Percentiles rank a stretch among this genome's conserved stretches.
These are phyloP conservation scores for Xerophyta viscosa DNA, from an alignment of 106 monocot species.

Conservation along the genomic window DNA sequence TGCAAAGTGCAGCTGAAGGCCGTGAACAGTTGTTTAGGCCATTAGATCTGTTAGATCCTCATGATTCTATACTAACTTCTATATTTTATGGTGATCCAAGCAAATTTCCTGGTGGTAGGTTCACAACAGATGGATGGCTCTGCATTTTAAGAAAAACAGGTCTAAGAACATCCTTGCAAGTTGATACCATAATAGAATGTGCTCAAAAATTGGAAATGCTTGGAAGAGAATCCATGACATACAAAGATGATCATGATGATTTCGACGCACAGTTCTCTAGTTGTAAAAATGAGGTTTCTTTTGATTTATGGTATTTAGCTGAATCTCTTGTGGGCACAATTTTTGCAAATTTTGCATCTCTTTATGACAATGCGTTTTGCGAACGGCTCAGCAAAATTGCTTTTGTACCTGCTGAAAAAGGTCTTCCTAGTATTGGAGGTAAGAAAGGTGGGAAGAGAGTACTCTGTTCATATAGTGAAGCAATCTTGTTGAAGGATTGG, in stretches of 20 bases:
- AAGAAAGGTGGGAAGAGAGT: slow-evolving; percentile 83
- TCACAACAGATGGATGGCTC: slow-evolving; percentile 70
- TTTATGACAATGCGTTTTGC: slow-evolving; percentile 82
- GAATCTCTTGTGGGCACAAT: slow-evolving; percentile 69
- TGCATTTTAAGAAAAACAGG: slow-evolving; percentile 71
- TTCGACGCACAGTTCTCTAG: slow-evolving; percentile 43
- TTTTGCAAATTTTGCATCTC: slow-evolving; percentile 62
- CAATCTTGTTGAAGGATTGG: slow-evolving; percentile 87
- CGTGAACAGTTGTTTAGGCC: slow-evolving; percentile 61
- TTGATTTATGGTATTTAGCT: slow-evolving; percentile 66
- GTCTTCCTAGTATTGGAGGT: slow-evolving; percentile 87
- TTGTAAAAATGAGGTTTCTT: slow-evolving; percentile 38
- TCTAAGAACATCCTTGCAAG: slow-evolving; percentile 65
- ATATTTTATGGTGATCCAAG: slow-evolving; percentile 61
- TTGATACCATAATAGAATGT: slow-evolving; percentile 71
- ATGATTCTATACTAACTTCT: slow-evolving; percentile 69
- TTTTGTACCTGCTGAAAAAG: slow-evolving; percentile 93
- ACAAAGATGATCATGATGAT: slow-evolving; percentile 31
- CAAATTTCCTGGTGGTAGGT: slow-evolving; percentile 87
- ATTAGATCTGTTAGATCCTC: slow-evolving; percentile 78
- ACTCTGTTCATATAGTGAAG: slow-evolving; percentile 67
- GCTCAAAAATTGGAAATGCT: slow-evolving; percentile 75
- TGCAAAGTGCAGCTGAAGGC: slow-evolving; percentile 62
- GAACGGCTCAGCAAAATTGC: slow-evolving; percentile 59
- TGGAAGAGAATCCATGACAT: slow-evolving; percentile 38